Evolutionary conservation across 768 basidiomycete genomes (phyloP), one percentile per base, ranked within the genome.

Genomic region (Suillus weaverae): DNA sequence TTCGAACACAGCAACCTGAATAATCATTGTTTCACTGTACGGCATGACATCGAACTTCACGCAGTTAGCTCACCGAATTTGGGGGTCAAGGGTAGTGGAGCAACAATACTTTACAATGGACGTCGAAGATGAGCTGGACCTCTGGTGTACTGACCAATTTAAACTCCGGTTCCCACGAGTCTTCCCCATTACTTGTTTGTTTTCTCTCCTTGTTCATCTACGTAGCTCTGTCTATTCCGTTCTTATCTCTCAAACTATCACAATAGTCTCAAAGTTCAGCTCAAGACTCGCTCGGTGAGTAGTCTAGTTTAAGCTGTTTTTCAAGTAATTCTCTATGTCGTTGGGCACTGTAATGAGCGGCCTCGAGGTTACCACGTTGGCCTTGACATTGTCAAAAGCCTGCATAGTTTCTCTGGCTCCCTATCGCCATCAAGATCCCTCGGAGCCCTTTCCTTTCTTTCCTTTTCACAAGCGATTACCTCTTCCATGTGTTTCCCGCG

Each of bases 121-220:
- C 8, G 48, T 50, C 48, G 48, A 22, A n/a, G n/a, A 1, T 39
- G 39, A 59, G 26, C 26, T 59, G 22, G 3, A 14, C 67, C 66
- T 68, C 67, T 75, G 66, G 43, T 53, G 8, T 9, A 55, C 72
- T 70, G 69, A 71, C 71, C 36, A 60, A 71, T 74, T 83, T 85
- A 61, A 81, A 80, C 83, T 85, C 84, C 84, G 84, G 16, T 71
- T 77, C 75, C 63, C 75, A 77, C 84, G 84, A 41, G 74, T 77
- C 75, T 77, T 75, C 78, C 76, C 14, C 30, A 51, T 9, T 51
- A 76, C 76, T 79, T 77, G 78, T 76, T 77, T 77, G 78, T 77
- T 74, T 76, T 80, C 81, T 79, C 79, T 77, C 69, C 65, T 72
- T 68, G 70, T 70, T 68, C 71, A 66, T 62, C 68, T 67, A 65